phyloP scores from a whole-genome alignment of 305 asterid genomes.

The Fraxinus floribunda region DNA sequence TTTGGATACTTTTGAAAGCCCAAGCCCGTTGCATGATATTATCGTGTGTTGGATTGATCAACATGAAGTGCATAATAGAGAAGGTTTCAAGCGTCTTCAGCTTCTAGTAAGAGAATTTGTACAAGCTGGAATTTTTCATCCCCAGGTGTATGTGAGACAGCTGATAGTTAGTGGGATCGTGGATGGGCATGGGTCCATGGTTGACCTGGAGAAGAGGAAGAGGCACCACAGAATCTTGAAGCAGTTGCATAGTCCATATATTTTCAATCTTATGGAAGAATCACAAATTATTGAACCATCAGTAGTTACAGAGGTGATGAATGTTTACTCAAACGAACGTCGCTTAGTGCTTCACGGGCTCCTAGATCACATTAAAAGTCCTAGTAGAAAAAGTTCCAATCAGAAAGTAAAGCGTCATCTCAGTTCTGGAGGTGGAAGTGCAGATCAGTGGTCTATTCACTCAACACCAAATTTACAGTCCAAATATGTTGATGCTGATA shows the following conservation, averaged over 20 bases:
- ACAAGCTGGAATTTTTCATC: conserved; percentile 75
- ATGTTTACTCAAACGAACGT: conserved; percentile 79
- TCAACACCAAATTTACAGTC: conserved; percentile 12
- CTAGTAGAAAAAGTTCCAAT: conserved; percentile 31
- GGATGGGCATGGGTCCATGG: conserved; percentile 64
- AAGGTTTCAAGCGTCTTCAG: conserved; percentile 80
- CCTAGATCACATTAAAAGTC: conserved; percentile 43
- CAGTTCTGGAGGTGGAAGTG: conserved; percentile 40
- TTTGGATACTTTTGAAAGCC: conserved; percentile 65
- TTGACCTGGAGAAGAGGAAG: conserved; percentile 61
- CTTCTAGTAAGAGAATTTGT: conserved; percentile 74
- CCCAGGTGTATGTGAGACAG: conserved; percentile 92
- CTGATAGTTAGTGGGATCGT: conserved; percentile 86
- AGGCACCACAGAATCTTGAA: conserved; percentile 89
- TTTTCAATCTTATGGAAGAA: conserved; percentile 66
- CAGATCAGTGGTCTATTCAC: conserved; percentile 55
- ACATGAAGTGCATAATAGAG: conserved; percentile 81
- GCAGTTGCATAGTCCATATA: conserved; percentile 73
- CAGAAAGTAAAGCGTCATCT: conserved; percentile 46
- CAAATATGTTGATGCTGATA: conserved; percentile 36
- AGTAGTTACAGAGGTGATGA: conserved; percentile 56
- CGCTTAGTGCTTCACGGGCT: conserved; percentile 67
- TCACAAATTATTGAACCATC: conserved; percentile 55
- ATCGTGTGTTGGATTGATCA: conserved; percentile 98
- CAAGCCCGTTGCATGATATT: conserved; percentile 84